phyloP scores from a whole-genome alignment of 306 rosid genomes.

The Cicer pinnatifidum region DNA sequence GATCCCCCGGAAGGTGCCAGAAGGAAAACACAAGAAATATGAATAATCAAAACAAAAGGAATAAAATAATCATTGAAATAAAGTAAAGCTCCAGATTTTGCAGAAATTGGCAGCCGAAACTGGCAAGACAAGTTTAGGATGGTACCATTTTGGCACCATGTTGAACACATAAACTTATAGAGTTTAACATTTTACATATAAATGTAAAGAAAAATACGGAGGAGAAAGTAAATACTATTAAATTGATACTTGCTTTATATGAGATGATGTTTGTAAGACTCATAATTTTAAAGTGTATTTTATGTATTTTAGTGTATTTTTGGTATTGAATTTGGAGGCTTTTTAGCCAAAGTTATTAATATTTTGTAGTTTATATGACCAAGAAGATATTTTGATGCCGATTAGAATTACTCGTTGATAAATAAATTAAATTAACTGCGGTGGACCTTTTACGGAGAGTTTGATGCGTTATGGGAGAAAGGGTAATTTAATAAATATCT shows the following conservation, averaged over 20 bases:
- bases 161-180: not conserved
- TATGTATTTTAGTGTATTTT: no score
- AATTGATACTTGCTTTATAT: not conserved
- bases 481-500: no score
- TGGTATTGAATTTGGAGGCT: no score
- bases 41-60: not conserved
- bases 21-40: not conserved
- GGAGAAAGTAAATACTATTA: not conserved
- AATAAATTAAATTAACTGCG: no score
- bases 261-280: no score
- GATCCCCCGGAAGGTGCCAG: not conserved
- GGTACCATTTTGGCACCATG: not conserved
- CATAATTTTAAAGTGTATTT: no score
- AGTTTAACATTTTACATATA: not conserved
- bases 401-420: no score
- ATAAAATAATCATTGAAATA: not conserved
- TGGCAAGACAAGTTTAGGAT: not conserved
- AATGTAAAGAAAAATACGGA: not conserved
- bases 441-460: no score
- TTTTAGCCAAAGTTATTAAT: no score
- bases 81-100: not conserved
- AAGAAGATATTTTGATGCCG: no score
- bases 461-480: no score
- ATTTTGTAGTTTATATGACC: no score
- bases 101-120: not conserved